Evolutionary conservation across 495 filamentous ascomycete species (phyloP).

Genomic region (Xylaria longipes): DNA sequence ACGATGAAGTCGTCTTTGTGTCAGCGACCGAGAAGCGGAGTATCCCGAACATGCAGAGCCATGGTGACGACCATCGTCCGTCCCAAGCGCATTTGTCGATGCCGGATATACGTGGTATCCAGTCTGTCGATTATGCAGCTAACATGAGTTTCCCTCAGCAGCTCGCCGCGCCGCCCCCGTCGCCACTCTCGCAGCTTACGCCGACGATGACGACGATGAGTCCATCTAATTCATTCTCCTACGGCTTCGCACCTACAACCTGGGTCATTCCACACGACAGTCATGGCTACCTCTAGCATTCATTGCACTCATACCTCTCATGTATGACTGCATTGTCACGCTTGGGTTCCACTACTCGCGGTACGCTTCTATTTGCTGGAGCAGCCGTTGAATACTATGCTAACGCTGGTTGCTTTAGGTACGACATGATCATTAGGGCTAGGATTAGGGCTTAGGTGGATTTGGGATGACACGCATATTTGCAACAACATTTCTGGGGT

Average conservation of each 20-base stretch:
- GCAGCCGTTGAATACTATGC: background rate
- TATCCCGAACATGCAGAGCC: conserved; percentile 16
- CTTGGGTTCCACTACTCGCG: conserved; percentile 13
- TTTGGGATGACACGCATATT: background rate
- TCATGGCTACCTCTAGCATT: conserved; percentile 37
- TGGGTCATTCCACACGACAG: conserved; percentile 37
- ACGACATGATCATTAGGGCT: background rate
- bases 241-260: conserved; percentile 30
- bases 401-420: background rate
- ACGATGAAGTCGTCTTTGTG: conserved; percentile 39
- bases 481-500: background rate
- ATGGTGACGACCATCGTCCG: conserved; percentile 26
- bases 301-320: background rate
- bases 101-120: conserved; percentile 36
- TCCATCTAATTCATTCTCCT: conserved; percentile 33
- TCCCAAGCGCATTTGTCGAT: conserved; percentile 34
- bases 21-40: conserved; percentile 36
- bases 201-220: conserved; percentile 22
- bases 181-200: conserved; percentile 1
- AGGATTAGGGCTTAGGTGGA: background rate
- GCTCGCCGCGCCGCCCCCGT: conserved; percentile 13
- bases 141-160: conserved; percentile 38
- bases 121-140: conserved; percentile 39
- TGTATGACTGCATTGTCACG: background rate
- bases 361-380: conserved; percentile 26